These are phyloP conservation scores for Apophysomyces ossiformis DNA, from an alignment of 371 early-diverging fungal species.

Conservation along the genomic window DNA sequence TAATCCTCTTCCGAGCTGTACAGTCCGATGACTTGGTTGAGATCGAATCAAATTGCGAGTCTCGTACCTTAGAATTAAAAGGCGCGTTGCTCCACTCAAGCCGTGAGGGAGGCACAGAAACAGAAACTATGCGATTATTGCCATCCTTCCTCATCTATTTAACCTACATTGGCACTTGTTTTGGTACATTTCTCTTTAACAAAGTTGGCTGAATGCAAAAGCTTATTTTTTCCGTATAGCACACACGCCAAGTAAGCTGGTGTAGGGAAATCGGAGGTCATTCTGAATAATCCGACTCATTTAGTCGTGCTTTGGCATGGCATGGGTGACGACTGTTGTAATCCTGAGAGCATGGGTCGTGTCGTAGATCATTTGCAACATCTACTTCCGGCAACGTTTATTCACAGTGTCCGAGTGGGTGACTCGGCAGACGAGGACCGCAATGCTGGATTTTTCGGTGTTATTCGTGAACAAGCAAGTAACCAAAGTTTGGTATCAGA, in stretches of 20 bases:
- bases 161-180: background rate
- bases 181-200: background rate
- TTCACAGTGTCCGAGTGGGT: constrained; percentile 80
- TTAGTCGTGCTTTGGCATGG: constrained; percentile 85
- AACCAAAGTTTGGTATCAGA: too few relatives aligned
- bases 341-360: constrained; percentile 70
- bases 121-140: background rate
- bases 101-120: too few relatives aligned
- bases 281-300: background rate
- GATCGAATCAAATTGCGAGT: too few relatives aligned
- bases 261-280: background rate
- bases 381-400: constrained; percentile 68
- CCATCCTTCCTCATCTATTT: background rate
- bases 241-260: background rate
- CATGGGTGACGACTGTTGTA: constrained; percentile 90
- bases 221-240: background rate
- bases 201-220: background rate
- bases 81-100: too few relatives aligned
- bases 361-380: constrained; percentile 56
- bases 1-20: too few relatives aligned
- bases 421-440: constrained; percentile 66
- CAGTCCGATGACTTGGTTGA: too few relatives aligned
- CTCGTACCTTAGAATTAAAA: too few relatives aligned
- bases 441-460: constrained; percentile 84
- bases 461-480: constrained; percentile 34